Base-by-base conservation (phyloP, 1,284 basidiomycete genomes). In the Sporisorium scitamineum region DNA sequence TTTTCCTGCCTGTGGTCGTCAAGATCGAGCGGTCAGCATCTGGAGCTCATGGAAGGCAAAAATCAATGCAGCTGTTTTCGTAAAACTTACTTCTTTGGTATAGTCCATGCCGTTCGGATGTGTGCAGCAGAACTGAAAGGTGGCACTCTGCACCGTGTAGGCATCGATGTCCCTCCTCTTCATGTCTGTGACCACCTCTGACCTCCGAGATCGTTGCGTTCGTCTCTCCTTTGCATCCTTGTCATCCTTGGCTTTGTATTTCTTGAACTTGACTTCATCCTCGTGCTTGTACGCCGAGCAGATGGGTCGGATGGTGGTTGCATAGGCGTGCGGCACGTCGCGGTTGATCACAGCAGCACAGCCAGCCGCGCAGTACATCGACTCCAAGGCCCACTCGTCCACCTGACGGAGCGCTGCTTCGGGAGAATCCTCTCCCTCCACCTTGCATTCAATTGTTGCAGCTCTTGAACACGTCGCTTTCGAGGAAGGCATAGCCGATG, bases 351-450 rank as follows among this genome's bases (percentile, higher is more conserved):
- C 55, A 26, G 50, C 47, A 29, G 70, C 71, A 52, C 71, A 75
- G 14, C 71, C 71, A 9, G 26, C 10, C n/a, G 52, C 34, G 48
- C 71, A 75, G 53, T 41, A 75, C 61, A 66, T 62, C 24, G 48
- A 45, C 20, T 22, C 16, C 18, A 75, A 6, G 2, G 71, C 71
- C 9, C 55, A 56, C 18, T 27, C 44, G 37, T 75, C 71, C 16
- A 63, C 71, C 48, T 75, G 61, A 5, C 66, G 66, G 3, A 75
- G 52, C 4, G 57, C 62, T 10, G 66, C 58, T 55, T 75, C 71
- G 13, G 71, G 71, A 11, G 66, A 70, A 4, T 66, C 52, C 0
- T 58, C 66, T 3, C 67, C 59, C 0, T 57, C 42, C 7, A 66
- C 62, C 9, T 42, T 41, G 60, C 71, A 75, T 26, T 65, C 48